A percentile compares a stretch with the other conserved stretches of the same genome.
Conservation (phyloP, 306 rosid genomes). For the Astragalus membranaceus region DNA sequence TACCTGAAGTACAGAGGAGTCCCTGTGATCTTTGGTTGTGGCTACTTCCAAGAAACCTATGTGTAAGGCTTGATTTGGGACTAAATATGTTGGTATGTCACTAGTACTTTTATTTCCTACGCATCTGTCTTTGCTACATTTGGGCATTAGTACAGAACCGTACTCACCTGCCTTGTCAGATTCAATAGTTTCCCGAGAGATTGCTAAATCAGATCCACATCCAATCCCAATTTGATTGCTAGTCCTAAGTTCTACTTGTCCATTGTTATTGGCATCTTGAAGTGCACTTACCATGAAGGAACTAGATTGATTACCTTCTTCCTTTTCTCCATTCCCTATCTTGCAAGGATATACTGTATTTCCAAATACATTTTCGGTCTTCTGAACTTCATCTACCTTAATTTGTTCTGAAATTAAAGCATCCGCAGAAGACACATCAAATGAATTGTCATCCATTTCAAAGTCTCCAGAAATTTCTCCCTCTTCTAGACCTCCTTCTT, state of each 20-base stretch:
- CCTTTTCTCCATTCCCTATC: slow-evolving; percentile 15
- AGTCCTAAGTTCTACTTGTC: slow-evolving; percentile 22
- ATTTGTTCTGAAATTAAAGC: slow-evolving; percentile 20
- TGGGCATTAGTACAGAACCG: slow-evolving; percentile 11
- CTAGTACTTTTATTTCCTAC: not conserved
- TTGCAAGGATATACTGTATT: slow-evolving; percentile 8
- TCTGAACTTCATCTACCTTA: slow-evolving; percentile 25
- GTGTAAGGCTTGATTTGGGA: slow-evolving; percentile 24
- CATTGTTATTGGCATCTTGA: slow-evolving; percentile 18
- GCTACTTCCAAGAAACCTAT: slow-evolving; percentile 20
- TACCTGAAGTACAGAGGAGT: slow-evolving; percentile 37
- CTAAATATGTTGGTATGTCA: slow-evolving; percentile 4
- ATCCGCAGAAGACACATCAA: slow-evolving; percentile 29
- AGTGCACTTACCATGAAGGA: slow-evolving; percentile 11
- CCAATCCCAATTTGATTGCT: slow-evolving; percentile 12
- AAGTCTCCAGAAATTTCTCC: slow-evolving; percentile 70
- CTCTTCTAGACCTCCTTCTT: slow-evolving; percentile 58
- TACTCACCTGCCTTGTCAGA: slow-evolving; percentile 1
- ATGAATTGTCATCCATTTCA: slow-evolving; percentile 23
- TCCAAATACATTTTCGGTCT: slow-evolving; percentile 9
- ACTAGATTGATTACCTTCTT: slow-evolving; percentile 17
- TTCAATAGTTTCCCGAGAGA: slow-evolving; percentile 10
- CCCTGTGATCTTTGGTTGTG: slow-evolving; percentile 8
- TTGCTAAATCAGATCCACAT: slow-evolving; percentile 10
- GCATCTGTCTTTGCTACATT: not conserved